Evolutionary conservation across 2,329 filamentous ascomycete species (phyloP), one percentile per base, ranked within the genome.

Genomic region (Blumeria graminis): DNA sequence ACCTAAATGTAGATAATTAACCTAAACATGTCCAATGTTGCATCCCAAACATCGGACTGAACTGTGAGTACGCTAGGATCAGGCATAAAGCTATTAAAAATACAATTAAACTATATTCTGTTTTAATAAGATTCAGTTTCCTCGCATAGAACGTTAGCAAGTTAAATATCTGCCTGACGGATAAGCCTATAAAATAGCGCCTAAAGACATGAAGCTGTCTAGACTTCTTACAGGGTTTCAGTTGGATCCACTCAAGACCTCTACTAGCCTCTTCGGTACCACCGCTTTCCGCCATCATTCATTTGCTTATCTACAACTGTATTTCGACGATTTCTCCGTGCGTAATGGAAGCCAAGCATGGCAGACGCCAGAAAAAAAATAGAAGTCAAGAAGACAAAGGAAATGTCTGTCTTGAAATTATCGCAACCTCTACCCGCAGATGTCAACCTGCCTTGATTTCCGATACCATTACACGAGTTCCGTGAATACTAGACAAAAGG

Each of bases 391-490:
- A 65, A 65, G 6, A 50, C 10, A 45, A 65, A 65, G 0, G 63
- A 63, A 5, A 64, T 56, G 54, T 64, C 73, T 43, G 84, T 77
- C 69, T 83, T 86, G 76, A 78, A 84, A 62, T 78, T 76, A 57
- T 76, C 73, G 68, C 84, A 90, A n/a, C 67, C 66, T 50, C 74
- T 69, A 60, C 81, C 22, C 22, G 22, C 88, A 1, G 89, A 94
- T 66, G 77, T 94, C 1, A 72, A 92, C 1, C 86, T 93, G 63
- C 73, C 93, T 36, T 84, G 94, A 65, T 88, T 94, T 65, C 76
- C 95, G 38, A 77, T 80, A 6, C 75, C 77, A 56, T 87, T 84
- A 64, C 77, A 84, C 53, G 93, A 86, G 85, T 94, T 68, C 75
- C 93, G 52, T 86, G 95, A 68, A 80, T 60, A 61, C 55, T 62